Base-by-base conservation (phyloP, 139 green algal genomes). In the Pedinophyceae sp. region DNA sequence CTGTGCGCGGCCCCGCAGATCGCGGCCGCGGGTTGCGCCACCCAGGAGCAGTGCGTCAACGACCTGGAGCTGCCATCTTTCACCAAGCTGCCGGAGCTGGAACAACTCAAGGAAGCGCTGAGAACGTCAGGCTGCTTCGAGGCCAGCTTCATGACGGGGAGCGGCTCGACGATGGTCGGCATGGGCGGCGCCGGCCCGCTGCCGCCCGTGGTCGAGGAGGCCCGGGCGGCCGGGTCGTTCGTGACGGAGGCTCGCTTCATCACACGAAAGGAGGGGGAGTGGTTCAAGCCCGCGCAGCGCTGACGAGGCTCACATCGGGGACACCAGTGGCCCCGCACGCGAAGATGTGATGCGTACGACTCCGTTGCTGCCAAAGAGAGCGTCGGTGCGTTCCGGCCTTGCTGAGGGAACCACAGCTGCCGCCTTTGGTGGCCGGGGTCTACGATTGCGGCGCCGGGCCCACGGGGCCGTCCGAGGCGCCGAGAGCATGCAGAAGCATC, bases 51-150 rank as follows among this genome's bases (percentile, higher is more conserved):
- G 10, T 78, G 67, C 26, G 82, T 95, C 1, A 94, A 95, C 65
- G 86, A 94, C 58, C 65, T 95, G 50, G 89, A 98, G 74, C 70
- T 79, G 64, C 90, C 91, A 0, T 90, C 91, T 0, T 97, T 97
- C 65, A 70, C 88, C 55, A 76, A 73, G 52, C 62, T 97, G 45
- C 88, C 88, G 1, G 69, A 83, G 52, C 72, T 97, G 27, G 30
- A 50, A 28, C 27, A 72, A 50, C 70, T 97, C 24, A 95, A 96
- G 70, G 22, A 74, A 50, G 62, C 73, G 19, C 75, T 97, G 25
- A 17, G 52, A 23, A 53, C 41, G 0, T 53, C 55, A 26, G 72
- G 77, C 34, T 43, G 10, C 34, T 43, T 43, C 13, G 10, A 7
- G 7, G 34, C 34, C 7, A 13, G 7, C 34, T 43, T 43, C 34